Base-by-base conservation (phyloP, 768 basidiomycete genomes). In the Asterophora lycoperdoides region DNA sequence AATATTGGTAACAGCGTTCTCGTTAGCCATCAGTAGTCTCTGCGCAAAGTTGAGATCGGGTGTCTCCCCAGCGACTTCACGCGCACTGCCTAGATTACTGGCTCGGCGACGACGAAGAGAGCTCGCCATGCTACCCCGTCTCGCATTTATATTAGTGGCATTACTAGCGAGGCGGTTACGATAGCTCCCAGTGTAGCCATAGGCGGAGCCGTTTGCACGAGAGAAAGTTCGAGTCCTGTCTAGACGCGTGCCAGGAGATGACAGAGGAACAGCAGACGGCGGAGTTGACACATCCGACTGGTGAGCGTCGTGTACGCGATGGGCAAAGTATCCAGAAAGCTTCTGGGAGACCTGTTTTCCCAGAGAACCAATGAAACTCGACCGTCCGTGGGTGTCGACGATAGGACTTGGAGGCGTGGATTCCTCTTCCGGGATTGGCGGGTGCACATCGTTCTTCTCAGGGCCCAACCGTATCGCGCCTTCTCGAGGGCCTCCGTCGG, bases 1-100 rank as follows among this genome's bases (percentile, higher is more conserved):
- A 60, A 99, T 89, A 56, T 86, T 92, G 48, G 91, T 94, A 4
- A 93, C 93, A 10, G 91, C 87, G 57, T 92, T 89, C 67, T 96
- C 93, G 66, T 96, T 96, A 15, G 95, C 95, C 72, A 94, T 83
- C 37, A 95, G 69, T 18, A 95, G 62, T 51, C 91, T 78, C 63
- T 95, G 90, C 0, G 94, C 86, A 56, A 97, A 92, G 58, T 89
- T 92, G 43, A 92, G 75, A 55, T 86, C 86, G 29, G 72, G 57
- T 0, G 58, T 61, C 45, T 70, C 70, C 33, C 53, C 54, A 20
- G 55, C 44, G 11, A 71, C 70, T 7, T 78, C 73, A 37, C 70
- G 71, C 34, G 64, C 41, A 38, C 68, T 72, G 42, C 78, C 79
- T 40, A 69, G 63, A 50, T 69, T 72, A 60, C 77, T 80, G 36